Evolutionary conservation across 768 basidiomycete genomes (phyloP), one percentile per base, ranked within the genome.

Genomic region (Lentinula sp.): DNA sequence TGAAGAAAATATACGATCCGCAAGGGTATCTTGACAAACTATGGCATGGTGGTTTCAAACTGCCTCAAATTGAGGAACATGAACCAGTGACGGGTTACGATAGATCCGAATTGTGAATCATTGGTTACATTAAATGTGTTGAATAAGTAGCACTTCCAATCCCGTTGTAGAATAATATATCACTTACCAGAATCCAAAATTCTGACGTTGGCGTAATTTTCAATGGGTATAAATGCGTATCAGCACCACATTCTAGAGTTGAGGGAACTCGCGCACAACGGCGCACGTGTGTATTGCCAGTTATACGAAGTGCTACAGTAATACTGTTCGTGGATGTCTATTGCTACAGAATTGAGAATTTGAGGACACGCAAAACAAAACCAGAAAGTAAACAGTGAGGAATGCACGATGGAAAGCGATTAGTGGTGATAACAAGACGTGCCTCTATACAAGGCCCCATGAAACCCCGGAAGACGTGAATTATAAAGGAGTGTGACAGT

Each of bases 281-380:
- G 67, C 64, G 66, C 66, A 64, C 72, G 73, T 75, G 73, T 75
- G 73, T 75, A 65, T 68, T 69, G 72, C 72, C 69, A 70, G 70
- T 72, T 72, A 66, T 73, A 72, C 68, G 66, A 68, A 64, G 65
- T 68, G 64, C 62, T 70, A 71, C 67, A 69, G 59, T 62, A 54
- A 50, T 48, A 56, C 9, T 48, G 63, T 64, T 62, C 66, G 64
- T 69, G 63, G 65, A 60, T 70, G 72, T 65, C 73, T 76, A 74
- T 67, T 66, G 71, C 74, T 77, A 74, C 72, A 75, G 46, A 41
- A 56, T 59, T 66, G 57, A 63, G 51, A 43, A 20, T 48, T 48
- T 9, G 62, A 61, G 59, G 32, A 59, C 37, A 65, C 62, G 56
- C 59, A 63, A 63, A 66, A 59, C 61, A 64, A 56, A 57, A 57